Conservation (phyloP, 768 basidiomycete species). For the Podaxis sp. region DNA sequence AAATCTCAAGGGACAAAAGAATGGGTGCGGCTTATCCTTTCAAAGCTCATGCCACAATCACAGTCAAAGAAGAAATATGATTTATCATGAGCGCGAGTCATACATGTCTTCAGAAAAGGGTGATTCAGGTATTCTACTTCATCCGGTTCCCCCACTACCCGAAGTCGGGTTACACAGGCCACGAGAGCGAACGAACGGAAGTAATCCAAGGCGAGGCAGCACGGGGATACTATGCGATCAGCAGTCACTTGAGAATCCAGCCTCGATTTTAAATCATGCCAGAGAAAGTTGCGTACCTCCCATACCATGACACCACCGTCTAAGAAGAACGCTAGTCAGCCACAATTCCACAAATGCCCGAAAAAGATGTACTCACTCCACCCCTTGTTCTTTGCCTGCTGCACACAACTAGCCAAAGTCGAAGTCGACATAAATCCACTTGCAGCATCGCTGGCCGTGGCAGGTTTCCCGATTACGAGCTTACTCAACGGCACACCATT, state of each 20-base stretch:
- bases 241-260: background rate
- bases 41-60: background rate
- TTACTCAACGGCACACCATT: constrained; percentile 59
- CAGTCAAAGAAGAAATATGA: background rate
- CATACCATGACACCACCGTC: constrained; percentile 38
- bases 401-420: constrained; percentile 57
- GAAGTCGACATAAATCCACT: constrained; percentile 62
- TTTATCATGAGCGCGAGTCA: background rate
- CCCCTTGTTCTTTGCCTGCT: constrained; percentile 56
- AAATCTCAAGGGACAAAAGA: background rate
- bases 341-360: background rate
- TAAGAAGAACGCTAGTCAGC: constrained; percentile 12
- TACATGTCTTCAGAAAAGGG: background rate
- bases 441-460: constrained; percentile 44
- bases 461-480: constrained; percentile 77
- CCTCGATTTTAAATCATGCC: background rate
- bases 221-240: constrained; percentile 23
- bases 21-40: background rate
- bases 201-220: constrained; percentile 35
- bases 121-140: background rate
- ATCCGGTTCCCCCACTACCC: background rate
- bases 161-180: constrained; percentile 26
- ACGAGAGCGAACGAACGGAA: constrained; percentile 28
- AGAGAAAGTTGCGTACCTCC: constrained; percentile 26
- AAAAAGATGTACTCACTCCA: constrained; percentile 54